Evolutionary conservation across 1,139 yeast genomes (phyloP).

Genomic region (Yamadazyma sp.): DNA sequence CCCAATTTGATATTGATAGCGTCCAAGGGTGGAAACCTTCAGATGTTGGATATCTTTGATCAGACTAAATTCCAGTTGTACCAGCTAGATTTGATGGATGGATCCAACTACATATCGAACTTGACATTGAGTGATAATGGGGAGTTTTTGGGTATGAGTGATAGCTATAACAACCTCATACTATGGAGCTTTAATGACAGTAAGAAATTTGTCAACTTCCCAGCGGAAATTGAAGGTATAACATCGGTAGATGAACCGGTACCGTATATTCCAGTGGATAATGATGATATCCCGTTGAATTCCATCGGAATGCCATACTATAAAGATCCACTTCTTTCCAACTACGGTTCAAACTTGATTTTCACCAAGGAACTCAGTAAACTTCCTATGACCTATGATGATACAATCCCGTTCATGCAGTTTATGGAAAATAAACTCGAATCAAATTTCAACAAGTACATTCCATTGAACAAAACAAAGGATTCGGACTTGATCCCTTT

Average conservation of each 20-base stretch:
- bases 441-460: slow-evolving; percentile 46
- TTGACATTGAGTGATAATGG: slow-evolving; percentile 79
- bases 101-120: slow-evolving; percentile 43
- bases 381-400: slow-evolving; percentile 46
- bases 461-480: slow-evolving; percentile 28
- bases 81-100: slow-evolving; percentile 53
- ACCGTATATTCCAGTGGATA: slow-evolving; percentile 19
- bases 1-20: slow-evolving; percentile 78
- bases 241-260: slow-evolving; percentile 36
- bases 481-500: slow-evolving; percentile 56
- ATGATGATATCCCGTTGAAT: slow-evolving; percentile 57
- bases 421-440: slow-evolving; percentile 46
- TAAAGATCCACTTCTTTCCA: slow-evolving; percentile 72
- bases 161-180: slow-evolving; percentile 62
- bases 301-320: slow-evolving; percentile 86
- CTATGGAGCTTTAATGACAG: slow-evolving; percentile 65
- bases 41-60: slow-evolving; percentile 79
- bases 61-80: slow-evolving; percentile 63
- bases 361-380: slow-evolving; percentile 56
- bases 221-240: slow-evolving; percentile 47
- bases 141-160: slow-evolving; percentile 71
- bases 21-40: slow-evolving; percentile 78
- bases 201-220: slow-evolving; percentile 45
- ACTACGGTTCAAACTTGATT: slow-evolving; percentile 66
- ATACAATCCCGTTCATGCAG: slow-evolving; percentile 52